Evolutionary conservation across 345 rosid genomes (phyloP), one percentile per base, ranked within the genome.

Genomic region (Cardamine resedifolia): DNA sequence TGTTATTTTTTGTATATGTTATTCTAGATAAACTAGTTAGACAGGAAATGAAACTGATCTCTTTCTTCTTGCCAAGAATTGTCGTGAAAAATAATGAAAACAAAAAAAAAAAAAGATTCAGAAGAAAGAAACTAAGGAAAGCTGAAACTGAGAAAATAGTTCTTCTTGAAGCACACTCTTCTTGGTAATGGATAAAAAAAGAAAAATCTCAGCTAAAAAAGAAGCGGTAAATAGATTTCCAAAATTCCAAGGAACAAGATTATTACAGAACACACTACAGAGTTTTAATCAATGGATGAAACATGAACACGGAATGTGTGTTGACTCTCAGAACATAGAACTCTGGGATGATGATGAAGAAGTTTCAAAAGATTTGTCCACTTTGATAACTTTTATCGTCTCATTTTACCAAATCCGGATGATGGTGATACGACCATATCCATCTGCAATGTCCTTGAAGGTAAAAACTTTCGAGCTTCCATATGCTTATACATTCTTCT

Each of bases 391-490:
- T 48, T 31, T 20, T 19, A 75, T 61, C 74, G 57, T 68, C 74
- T 68, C 50, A 52, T 0, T 61, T 5, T 65, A 49, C 67, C 16
- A 61, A 14, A 68, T 10, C 69, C 68, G 7, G 73, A n/a, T 5
- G 48, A 44, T n/a, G 70, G 75, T 70, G 79, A 50, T 68, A 78
- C 50, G 45, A 14, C 10, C 69, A 86, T 63, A 6, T 83, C 43
- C 2, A 82, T 44, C 75, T 70, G 65, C 71, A 85, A 73, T 8
- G 52, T 2, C 28, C 84, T 81, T 14, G 95, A 66, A 53, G 82
- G 79, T 12, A 31, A 9, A 64, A 80, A 83, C 39, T 90, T 88
- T 68, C 48, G 85, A 20, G 84, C 80, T 76, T 85, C 83, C 96
- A 91, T 89, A 66, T 83, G 39, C 52, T 20, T 80, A 36, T 8